Evolutionary conservation across 805 yeast species (phyloP).

Genomic region (Candida berthetii): DNA sequence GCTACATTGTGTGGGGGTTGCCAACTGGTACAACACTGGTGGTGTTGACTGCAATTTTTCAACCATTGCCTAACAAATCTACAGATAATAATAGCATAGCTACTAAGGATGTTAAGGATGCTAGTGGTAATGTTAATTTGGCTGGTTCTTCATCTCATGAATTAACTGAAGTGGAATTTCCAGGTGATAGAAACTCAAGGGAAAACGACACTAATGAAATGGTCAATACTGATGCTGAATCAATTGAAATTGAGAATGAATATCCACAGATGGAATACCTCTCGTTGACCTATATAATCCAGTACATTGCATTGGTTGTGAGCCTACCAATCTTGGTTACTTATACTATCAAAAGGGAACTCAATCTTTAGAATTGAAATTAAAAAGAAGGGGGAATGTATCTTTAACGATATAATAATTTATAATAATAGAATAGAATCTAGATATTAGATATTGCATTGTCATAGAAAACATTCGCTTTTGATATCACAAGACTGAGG

Average conservation of each 20-base stretch:
- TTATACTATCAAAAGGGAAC: slow-evolving; percentile 3
- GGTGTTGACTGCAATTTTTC: slow-evolving; percentile 74
- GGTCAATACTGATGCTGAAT: too few relatives aligned
- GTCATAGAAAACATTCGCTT: too few relatives aligned
- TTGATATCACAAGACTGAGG: too few relatives aligned
- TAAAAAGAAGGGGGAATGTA: not conserved
- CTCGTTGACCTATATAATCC: slow-evolving; percentile 2
- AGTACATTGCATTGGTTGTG: slow-evolving; percentile 3
- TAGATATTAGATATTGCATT: too few relatives aligned
- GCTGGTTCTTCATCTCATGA: too few relatives aligned
- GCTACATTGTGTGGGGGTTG: slow-evolving; percentile 66
- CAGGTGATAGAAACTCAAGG: too few relatives aligned
- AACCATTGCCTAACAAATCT: not conserved
- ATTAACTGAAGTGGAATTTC: too few relatives aligned
- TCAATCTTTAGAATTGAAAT: not conserved
- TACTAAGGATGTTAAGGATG: too few relatives aligned
- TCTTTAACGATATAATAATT: too few relatives aligned
- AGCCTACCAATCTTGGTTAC: slow-evolving; percentile 6
- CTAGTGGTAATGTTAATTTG: too few relatives aligned
- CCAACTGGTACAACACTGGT: slow-evolving; percentile 85
- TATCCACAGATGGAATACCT: slow-evolving; percentile 6
- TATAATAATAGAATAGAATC: too few relatives aligned
- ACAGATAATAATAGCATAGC: not conserved
- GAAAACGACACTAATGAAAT: too few relatives aligned
- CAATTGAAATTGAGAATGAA: not conserved